Conservation (phyloP, 2,329 filamentous ascomycete species). For the Fusarium agapanthi region DNA sequence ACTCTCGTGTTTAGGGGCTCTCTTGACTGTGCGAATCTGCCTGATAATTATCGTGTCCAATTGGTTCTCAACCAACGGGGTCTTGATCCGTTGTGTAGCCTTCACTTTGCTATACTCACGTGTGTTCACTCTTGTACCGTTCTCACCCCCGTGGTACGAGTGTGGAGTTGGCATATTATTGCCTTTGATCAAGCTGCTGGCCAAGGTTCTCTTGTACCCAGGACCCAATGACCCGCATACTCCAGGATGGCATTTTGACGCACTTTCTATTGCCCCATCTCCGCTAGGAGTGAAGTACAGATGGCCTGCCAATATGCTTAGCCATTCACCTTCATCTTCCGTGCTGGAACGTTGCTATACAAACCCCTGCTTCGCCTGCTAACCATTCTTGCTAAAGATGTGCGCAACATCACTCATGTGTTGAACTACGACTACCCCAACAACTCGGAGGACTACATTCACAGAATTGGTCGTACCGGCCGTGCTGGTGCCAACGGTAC, state of each 20-base stretch:
- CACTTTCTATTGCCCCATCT: conserved; percentile 66
- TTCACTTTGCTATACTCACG: conserved; percentile 70
- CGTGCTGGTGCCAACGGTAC: conserved; percentile 94
- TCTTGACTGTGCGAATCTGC: conserved; percentile 91
- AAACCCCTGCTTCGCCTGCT: conserved; percentile 68
- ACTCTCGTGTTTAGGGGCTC: conserved; percentile 90
- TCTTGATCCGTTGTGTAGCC: conserved; percentile 73
- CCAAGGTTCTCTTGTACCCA: conserved; percentile 66
- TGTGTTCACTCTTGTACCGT: conserved; percentile 78
- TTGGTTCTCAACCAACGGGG: conserved; percentile 83
- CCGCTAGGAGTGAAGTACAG: conserved; percentile 63
- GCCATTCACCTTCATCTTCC: conserved; percentile 54
- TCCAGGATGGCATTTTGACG: conserved; percentile 62
- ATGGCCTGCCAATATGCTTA: conserved; percentile 60
- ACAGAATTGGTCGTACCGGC: conserved; percentile 94
- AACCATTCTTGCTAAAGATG: conserved; percentile 88
- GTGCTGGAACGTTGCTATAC: conserved; percentile 71
- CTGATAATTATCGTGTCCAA: conserved; percentile 82
- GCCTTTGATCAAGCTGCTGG: conserved; percentile 76
- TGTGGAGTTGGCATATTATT: conserved; percentile 80
- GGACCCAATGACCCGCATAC: conserved; percentile 64
- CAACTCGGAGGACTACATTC: conserved; percentile 98
- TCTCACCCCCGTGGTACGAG: conserved; percentile 72
- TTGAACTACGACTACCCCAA: conserved; percentile 99
- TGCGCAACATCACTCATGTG: conserved; percentile 99